Evolutionary conservation across 2,329 filamentous ascomycete species (phyloP), one percentile per base, ranked within the genome.

Genomic region (Drechslerella stenobrocha): DNA sequence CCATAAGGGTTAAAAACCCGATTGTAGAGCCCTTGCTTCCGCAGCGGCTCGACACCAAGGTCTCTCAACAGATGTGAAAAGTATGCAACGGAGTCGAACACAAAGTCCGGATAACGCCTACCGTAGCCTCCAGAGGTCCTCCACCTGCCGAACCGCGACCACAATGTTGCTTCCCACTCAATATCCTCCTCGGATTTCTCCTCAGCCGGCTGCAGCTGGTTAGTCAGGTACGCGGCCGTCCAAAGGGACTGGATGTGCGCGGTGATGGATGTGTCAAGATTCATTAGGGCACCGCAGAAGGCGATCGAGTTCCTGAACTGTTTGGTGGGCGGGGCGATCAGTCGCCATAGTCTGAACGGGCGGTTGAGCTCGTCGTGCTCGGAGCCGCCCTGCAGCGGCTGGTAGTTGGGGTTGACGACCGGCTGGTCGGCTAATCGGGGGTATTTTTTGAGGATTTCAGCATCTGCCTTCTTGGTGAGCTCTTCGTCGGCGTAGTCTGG

Each of bases 1-100:
- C 81, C 80, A 74, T 87, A 87, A 1, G 83, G 79, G 48, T 79
- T 75, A 59, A 80, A 81, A 26, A 81, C 77, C 72, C 86, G 84
- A 0, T 76, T 76, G 52, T 80, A 72, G 55, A 73, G 78, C 0
- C 81, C 79, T 2, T 71, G 60, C 77, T 87, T 87, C 30, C 83
- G 77, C 70, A 81, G 78, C 11, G 77, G 77, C 15, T 80, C 77
- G 56, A 90, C 75, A 0, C 83, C 86, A 58, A 91, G 72, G 74
- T 92, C 88, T 2, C 77, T 76, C 65, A 88, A 74, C 73, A 92
- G 74, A 73, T 75, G 91, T 88, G 15, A 89, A 74, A 71, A 72
- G 73, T 90, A 93, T 2, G 87, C 87, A 55, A 92, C 74, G 0
- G 82, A 82, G 75, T 93, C 89, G 73, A 92, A 91, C 15, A 88